Evolutionary conservation across 306 rosid genomes (phyloP).

Genomic region (Vigna unguiculata): DNA sequence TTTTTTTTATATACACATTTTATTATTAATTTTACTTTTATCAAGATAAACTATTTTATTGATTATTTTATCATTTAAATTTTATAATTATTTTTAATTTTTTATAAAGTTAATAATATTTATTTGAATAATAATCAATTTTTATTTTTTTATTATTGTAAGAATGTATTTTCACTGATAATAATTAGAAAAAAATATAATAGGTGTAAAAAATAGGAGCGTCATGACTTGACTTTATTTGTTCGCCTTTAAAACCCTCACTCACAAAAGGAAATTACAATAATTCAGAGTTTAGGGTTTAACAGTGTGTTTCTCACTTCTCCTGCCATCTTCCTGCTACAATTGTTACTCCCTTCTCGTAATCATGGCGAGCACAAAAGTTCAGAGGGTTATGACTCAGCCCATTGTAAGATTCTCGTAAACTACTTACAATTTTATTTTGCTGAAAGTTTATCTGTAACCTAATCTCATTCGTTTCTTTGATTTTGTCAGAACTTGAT

Average conservation of each 20-base stretch:
- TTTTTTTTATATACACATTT: too few relatives aligned
- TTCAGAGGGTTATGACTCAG: slow-evolving; percentile 96
- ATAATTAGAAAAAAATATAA: too few relatives aligned
- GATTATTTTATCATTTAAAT: too few relatives aligned
- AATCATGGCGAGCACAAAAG: slow-evolving; percentile 95
- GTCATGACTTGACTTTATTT: neutral
- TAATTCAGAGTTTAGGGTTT: neutral
- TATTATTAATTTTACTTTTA: too few relatives aligned
- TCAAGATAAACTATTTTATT: too few relatives aligned
- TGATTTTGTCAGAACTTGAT: slow-evolving; percentile 72
- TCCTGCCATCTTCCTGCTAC: neutral
- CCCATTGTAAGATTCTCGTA: slow-evolving; percentile 64
- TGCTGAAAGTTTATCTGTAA: neutral
- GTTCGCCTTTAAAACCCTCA: neutral
- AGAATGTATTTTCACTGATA: too few relatives aligned
- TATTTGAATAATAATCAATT: too few relatives aligned
- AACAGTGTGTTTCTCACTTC: neutral
- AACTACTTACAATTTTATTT: slow-evolving; percentile 23
- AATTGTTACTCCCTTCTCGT: neutral
- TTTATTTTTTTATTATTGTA: too few relatives aligned
- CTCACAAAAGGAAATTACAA: neutral
- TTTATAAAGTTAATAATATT: too few relatives aligned
- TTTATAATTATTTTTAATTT: too few relatives aligned
- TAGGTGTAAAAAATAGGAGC: neutral
- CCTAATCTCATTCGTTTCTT: slow-evolving; percentile 8